Evolutionary conservation across 1,139 yeast genomes (phyloP).

Genomic region (Meyerozyma elateridarum): DNA sequence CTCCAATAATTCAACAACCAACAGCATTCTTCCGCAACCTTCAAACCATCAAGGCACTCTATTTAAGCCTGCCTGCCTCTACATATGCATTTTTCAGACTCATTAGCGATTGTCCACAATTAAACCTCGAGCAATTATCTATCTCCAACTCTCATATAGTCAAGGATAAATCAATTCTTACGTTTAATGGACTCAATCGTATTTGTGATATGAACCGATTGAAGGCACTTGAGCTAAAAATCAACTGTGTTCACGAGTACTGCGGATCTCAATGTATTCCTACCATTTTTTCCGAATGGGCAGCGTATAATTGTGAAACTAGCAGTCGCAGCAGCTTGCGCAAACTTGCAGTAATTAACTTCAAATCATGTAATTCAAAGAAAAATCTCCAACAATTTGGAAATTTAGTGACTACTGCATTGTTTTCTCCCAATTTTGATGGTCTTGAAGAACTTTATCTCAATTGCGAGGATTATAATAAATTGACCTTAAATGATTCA

Average conservation of each 20-base stretch:
- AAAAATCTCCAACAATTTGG: slow-evolving; percentile 21
- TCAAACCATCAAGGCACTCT: slow-evolving; percentile 7
- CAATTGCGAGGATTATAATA: slow-evolving; percentile 21
- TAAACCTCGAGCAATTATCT: slow-evolving; percentile 16
- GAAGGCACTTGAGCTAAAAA: slow-evolving; percentile 20
- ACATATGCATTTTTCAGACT: slow-evolving; percentile 14
- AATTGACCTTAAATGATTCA: slow-evolving; percentile 8
- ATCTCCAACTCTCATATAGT: slow-evolving; percentile 19
- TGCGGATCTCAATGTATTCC: slow-evolving; percentile 20
- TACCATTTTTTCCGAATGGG: slow-evolving; percentile 18
- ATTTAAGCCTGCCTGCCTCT: slow-evolving; percentile 11
- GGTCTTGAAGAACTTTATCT: slow-evolving; percentile 17
- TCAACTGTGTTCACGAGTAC: slow-evolving; percentile 18
- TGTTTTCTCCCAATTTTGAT: slow-evolving; percentile 14
- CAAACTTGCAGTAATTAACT: slow-evolving; percentile 20
- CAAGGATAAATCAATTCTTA: slow-evolving; percentile 13
- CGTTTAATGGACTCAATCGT: slow-evolving; percentile 12
- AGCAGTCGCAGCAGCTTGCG: slow-evolving; percentile 11
- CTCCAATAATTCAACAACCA: background rate
- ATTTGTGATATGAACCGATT: slow-evolving; percentile 15
- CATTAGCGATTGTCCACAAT: slow-evolving; percentile 7
- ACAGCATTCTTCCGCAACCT: slow-evolving; percentile 4
- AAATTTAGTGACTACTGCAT: slow-evolving; percentile 7
- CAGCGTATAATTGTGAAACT: slow-evolving; percentile 5
- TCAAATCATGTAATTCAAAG: slow-evolving; percentile 17